phyloP scores from a whole-genome alignment of 1,284 basidiomycete genomes.

The Phellopilus nigrolimitatus region DNA sequence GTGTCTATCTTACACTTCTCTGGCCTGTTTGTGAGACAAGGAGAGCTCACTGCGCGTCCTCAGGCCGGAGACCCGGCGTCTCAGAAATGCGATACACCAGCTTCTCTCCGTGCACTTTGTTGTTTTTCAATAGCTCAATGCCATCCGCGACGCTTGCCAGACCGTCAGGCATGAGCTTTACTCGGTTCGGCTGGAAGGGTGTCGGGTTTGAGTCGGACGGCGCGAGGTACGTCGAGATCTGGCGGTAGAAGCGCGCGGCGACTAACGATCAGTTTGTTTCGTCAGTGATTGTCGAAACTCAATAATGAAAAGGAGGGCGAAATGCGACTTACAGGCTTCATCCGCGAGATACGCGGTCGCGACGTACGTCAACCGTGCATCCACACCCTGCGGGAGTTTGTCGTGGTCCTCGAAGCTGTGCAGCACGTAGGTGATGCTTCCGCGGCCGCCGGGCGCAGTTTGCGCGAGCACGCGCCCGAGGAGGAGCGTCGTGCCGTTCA shows the following conservation, averaged over 20 bases:
- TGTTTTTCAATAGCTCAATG: constrained; percentile 23
- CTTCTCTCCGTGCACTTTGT: constrained; percentile 28
- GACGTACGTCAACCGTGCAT: background rate
- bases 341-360: constrained; percentile 1
- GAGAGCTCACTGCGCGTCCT: no score
- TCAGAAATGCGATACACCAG: constrained; percentile 31
- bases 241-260: constrained; percentile 10
- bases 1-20: no score
- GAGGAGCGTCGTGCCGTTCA: background rate
- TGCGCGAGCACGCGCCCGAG: constrained; percentile 8
- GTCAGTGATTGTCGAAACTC: background rate
- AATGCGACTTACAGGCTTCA: constrained; percentile 5
- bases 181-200: constrained; percentile 21
- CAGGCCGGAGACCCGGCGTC: constrained; percentile 23
- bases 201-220: background rate
- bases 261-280: background rate
- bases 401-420: constrained; percentile 8
- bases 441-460: constrained; percentile 8
- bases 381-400: constrained; percentile 2
- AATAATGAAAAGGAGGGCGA: background rate
- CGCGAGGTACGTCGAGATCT: background rate
- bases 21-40: no score
- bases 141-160: constrained; percentile 28
- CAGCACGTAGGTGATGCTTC: constrained; percentile 10
- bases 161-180: constrained; percentile 27